phyloP scores from a whole-genome alignment of 2,329 filamentous ascomycete species.

The Alternaria triticimaculans region DNA sequence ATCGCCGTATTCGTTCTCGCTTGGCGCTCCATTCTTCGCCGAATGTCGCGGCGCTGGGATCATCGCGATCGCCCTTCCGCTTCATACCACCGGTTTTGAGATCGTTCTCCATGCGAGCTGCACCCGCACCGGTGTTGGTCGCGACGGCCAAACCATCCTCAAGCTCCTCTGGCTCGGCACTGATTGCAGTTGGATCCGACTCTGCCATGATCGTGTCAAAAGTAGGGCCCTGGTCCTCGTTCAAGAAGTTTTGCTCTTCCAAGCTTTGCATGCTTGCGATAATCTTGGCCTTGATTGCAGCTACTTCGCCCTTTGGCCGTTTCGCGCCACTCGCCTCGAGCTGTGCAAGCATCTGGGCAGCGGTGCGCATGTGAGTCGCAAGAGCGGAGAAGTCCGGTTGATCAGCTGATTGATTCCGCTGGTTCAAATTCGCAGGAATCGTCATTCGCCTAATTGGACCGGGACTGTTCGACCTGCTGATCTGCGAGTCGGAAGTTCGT shows the following conservation, averaged over 20 bases:
- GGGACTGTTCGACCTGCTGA: constrained; percentile 73
- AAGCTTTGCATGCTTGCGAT: constrained; percentile 89
- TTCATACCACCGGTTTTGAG: constrained; percentile 84
- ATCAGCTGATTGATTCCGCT: constrained; percentile 63
- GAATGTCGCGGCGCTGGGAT: constrained; percentile 84
- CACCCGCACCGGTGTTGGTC: constrained; percentile 74
- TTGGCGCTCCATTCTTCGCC: constrained; percentile 86
- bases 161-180: constrained; percentile 59
- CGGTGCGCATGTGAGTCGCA: constrained; percentile 86
- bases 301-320: constrained; percentile 79
- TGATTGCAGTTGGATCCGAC: constrained; percentile 62
- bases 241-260: constrained; percentile 83
- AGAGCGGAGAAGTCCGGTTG: constrained; percentile 83
- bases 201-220: constrained; percentile 85
- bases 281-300: constrained; percentile 83
- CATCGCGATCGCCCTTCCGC: constrained; percentile 80
- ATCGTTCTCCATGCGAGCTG: constrained; percentile 87
- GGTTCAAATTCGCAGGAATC: constrained; percentile 56
- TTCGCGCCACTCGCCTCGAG: constrained; percentile 82
- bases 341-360: constrained; percentile 85
- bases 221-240: constrained; percentile 74
- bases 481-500: constrained; percentile 71
- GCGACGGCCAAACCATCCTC: constrained; percentile 61
- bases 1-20: constrained; percentile 81
- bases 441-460: constrained; percentile 67